Evolutionary conservation across 1,284 basidiomycete species (phyloP).

Genomic region (Serendipita sp.): DNA sequence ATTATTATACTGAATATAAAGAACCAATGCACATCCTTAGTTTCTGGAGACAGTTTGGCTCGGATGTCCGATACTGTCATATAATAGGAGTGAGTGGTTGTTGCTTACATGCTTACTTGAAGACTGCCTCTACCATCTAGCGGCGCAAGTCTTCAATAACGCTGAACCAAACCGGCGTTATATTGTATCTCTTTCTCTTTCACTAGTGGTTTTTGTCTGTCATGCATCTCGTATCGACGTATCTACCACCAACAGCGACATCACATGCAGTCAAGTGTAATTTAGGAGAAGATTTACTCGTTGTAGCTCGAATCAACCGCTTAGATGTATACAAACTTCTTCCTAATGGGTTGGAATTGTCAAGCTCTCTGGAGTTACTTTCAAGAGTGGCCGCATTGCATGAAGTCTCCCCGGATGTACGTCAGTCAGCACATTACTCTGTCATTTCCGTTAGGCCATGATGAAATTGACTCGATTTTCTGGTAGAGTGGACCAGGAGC

Average conservation of each 20-base stretch:
- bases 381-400: slow-evolving; percentile 42
- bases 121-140: no score
- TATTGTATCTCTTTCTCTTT: no score
- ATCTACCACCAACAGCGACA: slow-evolving; percentile 51
- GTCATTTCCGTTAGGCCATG: slow-evolving; percentile 28
- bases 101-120: no score
- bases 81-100: no score
- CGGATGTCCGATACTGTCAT: no score
- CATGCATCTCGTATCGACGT: slow-evolving; percentile 59
- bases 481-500: slow-evolving; percentile 10
- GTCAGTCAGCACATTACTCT: background rate
- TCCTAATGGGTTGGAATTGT: slow-evolving; percentile 38
- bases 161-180: no score
- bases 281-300: slow-evolving; percentile 44
- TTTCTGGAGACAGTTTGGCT: no score
- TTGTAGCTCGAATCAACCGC: slow-evolving; percentile 47
- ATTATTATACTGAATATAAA: no score
- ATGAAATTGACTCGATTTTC: slow-evolving; percentile 7
- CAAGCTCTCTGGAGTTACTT: slow-evolving; percentile 42
- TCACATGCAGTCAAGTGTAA: slow-evolving; percentile 45
- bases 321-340: slow-evolving; percentile 51
- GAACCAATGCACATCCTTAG: no score
- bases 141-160: no score
- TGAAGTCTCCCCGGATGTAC: slow-evolving; percentile 23
- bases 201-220: no score